Evolutionary conservation across 352 stramenopile genomes (phyloP).

Genomic region (Phytophthora sp.): DNA sequence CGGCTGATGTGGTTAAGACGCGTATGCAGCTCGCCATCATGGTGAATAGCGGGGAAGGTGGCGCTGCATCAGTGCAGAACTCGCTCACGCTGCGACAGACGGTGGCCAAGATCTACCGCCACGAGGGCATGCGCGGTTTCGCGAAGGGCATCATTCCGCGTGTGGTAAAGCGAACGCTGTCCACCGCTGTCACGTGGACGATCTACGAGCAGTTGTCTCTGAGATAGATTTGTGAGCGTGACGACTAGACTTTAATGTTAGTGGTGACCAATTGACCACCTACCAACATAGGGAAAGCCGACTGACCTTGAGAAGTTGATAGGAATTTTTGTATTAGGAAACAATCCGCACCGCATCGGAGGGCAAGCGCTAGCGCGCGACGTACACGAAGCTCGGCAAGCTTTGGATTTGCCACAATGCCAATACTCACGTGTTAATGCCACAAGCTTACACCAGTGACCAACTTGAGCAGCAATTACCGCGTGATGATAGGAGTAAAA

Average conservation of each 20-base stretch:
- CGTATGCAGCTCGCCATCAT: slow-evolving; percentile 88
- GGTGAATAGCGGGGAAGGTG: slow-evolving; percentile 34
- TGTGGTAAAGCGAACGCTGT: slow-evolving; percentile 96
- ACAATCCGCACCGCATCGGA: slow-evolving; percentile 19
- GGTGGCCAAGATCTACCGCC: slow-evolving; percentile 83
- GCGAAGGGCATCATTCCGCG: slow-evolving; percentile 94
- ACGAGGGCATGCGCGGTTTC: slow-evolving; percentile 94
- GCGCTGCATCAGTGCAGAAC: slow-evolving; percentile 50
- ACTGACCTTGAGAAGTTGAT: slow-evolving; percentile 37
- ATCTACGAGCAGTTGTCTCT: slow-evolving; percentile 96
- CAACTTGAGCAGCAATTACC: slow-evolving; percentile 44
- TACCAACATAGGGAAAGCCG: too few species aligned
- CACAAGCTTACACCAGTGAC: slow-evolving; percentile 9
- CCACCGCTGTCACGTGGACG: slow-evolving; percentile 99
- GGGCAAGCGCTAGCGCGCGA: slow-evolving; percentile 14
- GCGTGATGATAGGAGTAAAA: slow-evolving; percentile 89
- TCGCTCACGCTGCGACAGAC: slow-evolving; percentile 71
- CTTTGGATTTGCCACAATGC: slow-evolving; percentile 6
- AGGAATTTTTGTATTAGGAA: slow-evolving; percentile 39
- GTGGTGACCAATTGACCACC: too few species aligned
- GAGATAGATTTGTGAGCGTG: slow-evolving; percentile 34
- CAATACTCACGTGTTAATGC: slow-evolving; percentile 11
- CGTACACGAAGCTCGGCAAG: slow-evolving; percentile 17
- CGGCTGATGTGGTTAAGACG: slow-evolving; percentile 88
- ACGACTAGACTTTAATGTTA: background rate